Evolutionary conservation across 2,329 filamentous ascomycete genomes (phyloP), one percentile per base, ranked within the genome.

Genomic region (Neopestalotiopsis sp.): DNA sequence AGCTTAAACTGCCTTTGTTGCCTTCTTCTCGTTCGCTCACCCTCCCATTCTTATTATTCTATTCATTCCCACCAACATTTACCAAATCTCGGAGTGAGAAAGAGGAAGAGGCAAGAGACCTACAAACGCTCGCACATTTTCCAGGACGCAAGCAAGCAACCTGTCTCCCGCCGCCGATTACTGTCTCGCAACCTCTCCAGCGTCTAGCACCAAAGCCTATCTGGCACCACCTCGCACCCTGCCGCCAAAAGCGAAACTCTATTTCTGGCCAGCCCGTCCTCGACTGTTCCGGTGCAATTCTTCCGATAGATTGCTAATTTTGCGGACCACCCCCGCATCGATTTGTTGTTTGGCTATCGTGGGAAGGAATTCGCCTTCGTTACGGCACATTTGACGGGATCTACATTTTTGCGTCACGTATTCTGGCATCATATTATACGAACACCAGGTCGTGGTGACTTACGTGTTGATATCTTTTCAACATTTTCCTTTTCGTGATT

Each of bases 171-270:
- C 45, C 45, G 17, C n/a, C 45, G 45, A 53, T 17, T 53, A 59
- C 24, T 59, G 24, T 30, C 57, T 59, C 34, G 57, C 57, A 59
- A 34, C 30, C 57, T 59, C 57, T 59, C 20, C 57, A 14, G 12
- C 28, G 30, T 20, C 59, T 62, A 62, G 59, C 59, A 62, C 59
- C n/a, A 34, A 62, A 62, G 57, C 42, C 30, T 56, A 34, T 57
- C 63, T 49, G 24, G 49, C 49, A 66, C 49, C 49, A 56, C 14
- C 24, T 38, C 59, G 59, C 30, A 40, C 40, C 62, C 45, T 65
- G 62, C 62, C 62, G 38, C 40, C 6, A 12, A 45, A 45, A 24
- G 20, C 24, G 24, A 61, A 59, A 59, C 65, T 32, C 65, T 61
- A 61, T 40, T 67, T 49, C 64, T 66, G 64, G 49, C 45, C n/a